Evolutionary conservation across 1,284 basidiomycete genomes (phyloP).

Genomic region (Ceratobasidium sp.): DNA sequence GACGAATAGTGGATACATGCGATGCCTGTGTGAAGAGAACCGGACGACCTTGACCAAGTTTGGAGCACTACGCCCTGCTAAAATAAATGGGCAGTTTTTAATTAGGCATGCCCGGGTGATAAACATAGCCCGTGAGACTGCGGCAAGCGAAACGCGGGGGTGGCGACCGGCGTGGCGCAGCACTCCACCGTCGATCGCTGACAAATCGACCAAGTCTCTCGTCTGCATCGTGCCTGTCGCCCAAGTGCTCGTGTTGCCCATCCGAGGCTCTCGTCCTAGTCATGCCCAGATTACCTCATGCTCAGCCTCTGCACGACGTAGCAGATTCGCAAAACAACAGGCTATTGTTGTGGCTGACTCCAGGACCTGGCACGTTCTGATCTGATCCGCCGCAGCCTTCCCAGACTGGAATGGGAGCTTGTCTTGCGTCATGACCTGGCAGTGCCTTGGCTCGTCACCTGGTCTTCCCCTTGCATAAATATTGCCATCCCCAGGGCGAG

Average conservation of each 20-base stretch:
- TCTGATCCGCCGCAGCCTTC: background rate
- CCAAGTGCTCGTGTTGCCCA: background rate
- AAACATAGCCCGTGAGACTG: background rate
- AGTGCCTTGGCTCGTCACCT: background rate
- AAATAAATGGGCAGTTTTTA: too few relatives aligned
- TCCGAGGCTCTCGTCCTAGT: background rate
- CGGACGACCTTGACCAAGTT: too few relatives aligned
- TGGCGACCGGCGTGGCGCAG: background rate
- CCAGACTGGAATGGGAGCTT: background rate
- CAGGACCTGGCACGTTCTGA: background rate
- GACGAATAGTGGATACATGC: too few relatives aligned
- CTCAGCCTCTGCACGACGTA: background rate
- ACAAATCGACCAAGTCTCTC: background rate
- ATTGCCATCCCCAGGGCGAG: background rate
- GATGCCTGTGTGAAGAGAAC: too few relatives aligned
- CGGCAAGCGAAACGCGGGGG: background rate
- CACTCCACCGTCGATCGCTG: background rate
- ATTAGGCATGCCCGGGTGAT: background rate
- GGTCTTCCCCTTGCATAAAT: background rate
- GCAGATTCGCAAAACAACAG: background rate
- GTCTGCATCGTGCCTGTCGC: background rate
- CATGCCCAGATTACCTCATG: background rate
- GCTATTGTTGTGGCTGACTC: background rate
- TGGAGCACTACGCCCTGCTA: too few relatives aligned
- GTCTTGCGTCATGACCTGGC: constrained; percentile 12